Conservation (phyloP, 192 early-diverging fungal species). For the Backusella tuberculispora region DNA sequence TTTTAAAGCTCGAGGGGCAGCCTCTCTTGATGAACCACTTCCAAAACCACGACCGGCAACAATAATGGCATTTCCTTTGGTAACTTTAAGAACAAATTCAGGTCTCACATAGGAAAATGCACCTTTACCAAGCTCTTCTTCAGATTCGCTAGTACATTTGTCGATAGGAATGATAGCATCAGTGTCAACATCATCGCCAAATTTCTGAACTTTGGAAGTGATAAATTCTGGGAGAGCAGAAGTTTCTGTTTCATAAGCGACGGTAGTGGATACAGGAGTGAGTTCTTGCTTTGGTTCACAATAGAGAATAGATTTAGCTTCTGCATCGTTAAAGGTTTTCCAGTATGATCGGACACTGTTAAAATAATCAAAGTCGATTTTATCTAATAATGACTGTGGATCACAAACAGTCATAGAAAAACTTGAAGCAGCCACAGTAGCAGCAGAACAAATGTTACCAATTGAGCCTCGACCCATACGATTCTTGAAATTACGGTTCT, state of each 20-base stretch:
- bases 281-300: not conserved
- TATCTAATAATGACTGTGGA: not conserved
- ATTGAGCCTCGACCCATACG: constrained; percentile 84
- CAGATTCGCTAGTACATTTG: constrained; percentile 56
- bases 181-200: constrained; percentile 78
- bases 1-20: constrained; percentile 76
- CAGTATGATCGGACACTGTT: not conserved
- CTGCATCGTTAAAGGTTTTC: not conserved
- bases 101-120: constrained; percentile 77
- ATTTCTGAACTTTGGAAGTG: constrained; percentile 69
- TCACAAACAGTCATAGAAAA: constrained; percentile 41
- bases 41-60: constrained; percentile 78
- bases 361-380: not conserved
- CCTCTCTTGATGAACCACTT: constrained; percentile 78
- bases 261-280: not conserved
- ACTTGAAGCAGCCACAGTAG: constrained; percentile 78
- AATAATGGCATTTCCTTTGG: constrained; percentile 68
- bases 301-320: not conserved
- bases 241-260: not conserved
- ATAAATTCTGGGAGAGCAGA: constrained; percentile 39
- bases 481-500: constrained; percentile 88
- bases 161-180: constrained; percentile 70
- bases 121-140: constrained; percentile 70
- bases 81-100: constrained; percentile 69
- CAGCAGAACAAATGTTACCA: constrained; percentile 76